Evolutionary conservation across 768 basidiomycete species (phyloP).

Genomic region (Lyophyllum decastes): DNA sequence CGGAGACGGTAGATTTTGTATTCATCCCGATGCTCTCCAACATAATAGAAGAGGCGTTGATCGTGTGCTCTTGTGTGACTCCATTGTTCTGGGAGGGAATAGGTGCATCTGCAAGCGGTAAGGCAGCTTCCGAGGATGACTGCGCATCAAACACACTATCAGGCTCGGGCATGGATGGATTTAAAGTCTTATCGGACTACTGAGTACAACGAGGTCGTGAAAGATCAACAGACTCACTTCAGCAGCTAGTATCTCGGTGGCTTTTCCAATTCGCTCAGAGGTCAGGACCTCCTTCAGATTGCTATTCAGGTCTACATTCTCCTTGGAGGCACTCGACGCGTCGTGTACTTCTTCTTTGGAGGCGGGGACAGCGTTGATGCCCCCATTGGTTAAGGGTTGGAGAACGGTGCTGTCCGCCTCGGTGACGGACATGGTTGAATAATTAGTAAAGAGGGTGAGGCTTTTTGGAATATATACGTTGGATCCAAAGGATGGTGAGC

Average conservation of each 20-base stretch:
- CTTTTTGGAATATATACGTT: slow-evolving; percentile 6
- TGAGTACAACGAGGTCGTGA: neutral
- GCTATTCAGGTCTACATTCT: slow-evolving; percentile 9
- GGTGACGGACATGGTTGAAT: slow-evolving; percentile 21
- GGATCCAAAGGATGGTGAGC: slow-evolving; percentile 1
- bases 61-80: neutral
- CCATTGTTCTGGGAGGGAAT: slow-evolving; percentile 2
- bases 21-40: neutral
- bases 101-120: neutral
- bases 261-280: slow-evolving; percentile 5
- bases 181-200: neutral
- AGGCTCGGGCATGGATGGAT: neutral
- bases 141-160: neutral
- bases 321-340: slow-evolving; percentile 8
- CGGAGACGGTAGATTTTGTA: neutral
- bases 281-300: slow-evolving; percentile 1
- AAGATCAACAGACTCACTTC: slow-evolving; percentile 8
- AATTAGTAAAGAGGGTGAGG: slow-evolving; percentile 18
- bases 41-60: neutral
- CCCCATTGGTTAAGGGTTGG: slow-evolving; percentile 13
- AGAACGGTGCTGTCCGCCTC: slow-evolving; percentile 12
- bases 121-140: neutral
- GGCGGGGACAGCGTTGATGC: neutral
- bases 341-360: slow-evolving; percentile 5
- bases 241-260: neutral